Evolutionary conservation across 2,329 filamentous ascomycete species (phyloP), one percentile per base, ranked within the genome.

Genomic region (Onygena corvina): DNA sequence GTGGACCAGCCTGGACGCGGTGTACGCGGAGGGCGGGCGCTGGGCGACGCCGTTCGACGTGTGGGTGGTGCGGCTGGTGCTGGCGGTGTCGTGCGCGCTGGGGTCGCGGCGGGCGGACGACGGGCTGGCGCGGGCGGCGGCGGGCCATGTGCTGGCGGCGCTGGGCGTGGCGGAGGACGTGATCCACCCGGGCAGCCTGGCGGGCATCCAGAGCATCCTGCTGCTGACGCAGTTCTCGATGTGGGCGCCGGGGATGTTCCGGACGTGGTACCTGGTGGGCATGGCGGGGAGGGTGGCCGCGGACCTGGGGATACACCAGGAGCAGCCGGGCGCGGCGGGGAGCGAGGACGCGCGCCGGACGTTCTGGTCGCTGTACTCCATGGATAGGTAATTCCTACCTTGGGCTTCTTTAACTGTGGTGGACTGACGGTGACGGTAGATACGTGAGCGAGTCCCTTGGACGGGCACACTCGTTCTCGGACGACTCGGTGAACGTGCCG

Each of bases 221-320:
- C 73, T 96, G 1, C 76, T 96, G 47, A 88, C 87, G 0, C 81
- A 94, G 58, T 96, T 94, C 64, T 83, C 90, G 2, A 84, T 92
- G 71, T 73, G 94, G 46, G 89, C 96, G 58, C 89, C 90, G 1
- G 79, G 82, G 35, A 87, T 93, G 61, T 95, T 94, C 60, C 88
- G 94, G 60, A 87, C 84, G 58, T 96, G 92, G 89, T 89, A 92
- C 55, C 68, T 95, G 53, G 85, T 95, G 50, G 92, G 90, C 4
- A 89, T 92, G 62, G 89, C 90, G 4, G 86, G 86, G 34, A 80
- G 90, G 51, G 86, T 88, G 4, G 81, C 90, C 60, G 77, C 95
- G 18, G 92, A 98, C 67, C 70, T 95, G 25, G 92, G 92, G 5
- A 81, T 93, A 51, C 92, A 96, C 64, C 90, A 95, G 67, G 90